Conservation (phyloP, 495 filamentous ascomycete genomes). For the Penicillium turbatum region DNA sequence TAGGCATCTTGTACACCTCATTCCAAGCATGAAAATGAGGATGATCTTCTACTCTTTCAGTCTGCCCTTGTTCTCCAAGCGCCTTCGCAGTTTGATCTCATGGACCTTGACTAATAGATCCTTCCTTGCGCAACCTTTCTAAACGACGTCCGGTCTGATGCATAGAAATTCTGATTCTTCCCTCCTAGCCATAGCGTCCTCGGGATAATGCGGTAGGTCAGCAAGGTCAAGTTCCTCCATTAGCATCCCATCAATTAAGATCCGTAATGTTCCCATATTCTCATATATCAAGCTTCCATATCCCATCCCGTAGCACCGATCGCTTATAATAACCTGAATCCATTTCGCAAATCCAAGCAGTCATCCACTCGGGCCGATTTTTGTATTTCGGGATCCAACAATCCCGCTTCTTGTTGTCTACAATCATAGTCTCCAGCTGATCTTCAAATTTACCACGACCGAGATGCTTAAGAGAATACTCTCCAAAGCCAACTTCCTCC, state of each 20-base stretch:
- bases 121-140: too few relatives aligned
- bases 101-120: too few relatives aligned
- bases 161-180: conserved; percentile 12
- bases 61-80: too few relatives aligned
- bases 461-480: too few relatives aligned
- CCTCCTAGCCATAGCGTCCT: background rate
- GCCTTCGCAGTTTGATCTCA: too few relatives aligned
- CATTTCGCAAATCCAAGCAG: background rate
- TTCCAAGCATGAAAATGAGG: too few relatives aligned
- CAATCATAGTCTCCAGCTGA: background rate
- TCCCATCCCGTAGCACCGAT: background rate
- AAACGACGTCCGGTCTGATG: too few relatives aligned
- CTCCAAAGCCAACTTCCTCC: too few relatives aligned
- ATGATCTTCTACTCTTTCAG: too few relatives aligned
- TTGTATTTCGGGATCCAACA: background rate
- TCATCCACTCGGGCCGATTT: background rate
- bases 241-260: background rate
- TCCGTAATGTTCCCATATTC: background rate
- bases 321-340: background rate
- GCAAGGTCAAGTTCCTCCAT: background rate
- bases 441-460: background rate
- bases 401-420: background rate
- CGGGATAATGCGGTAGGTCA: too few relatives aligned
- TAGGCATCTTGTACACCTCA: too few relatives aligned
- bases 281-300: background rate